Evolutionary conservation across 2,329 filamentous ascomycete genomes (phyloP).

Genomic region (Stagonosporopsis tanaceti): DNA sequence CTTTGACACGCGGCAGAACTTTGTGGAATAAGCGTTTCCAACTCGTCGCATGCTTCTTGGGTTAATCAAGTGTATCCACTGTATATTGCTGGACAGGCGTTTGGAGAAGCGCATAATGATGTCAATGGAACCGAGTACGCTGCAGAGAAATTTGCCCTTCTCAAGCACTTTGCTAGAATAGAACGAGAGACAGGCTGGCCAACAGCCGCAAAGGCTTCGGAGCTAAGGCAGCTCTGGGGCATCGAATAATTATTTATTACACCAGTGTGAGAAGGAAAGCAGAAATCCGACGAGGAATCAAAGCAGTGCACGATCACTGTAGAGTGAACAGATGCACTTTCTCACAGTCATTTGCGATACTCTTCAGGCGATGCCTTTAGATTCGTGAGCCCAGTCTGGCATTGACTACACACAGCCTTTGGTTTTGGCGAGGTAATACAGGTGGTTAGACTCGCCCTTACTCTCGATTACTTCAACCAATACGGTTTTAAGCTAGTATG

Average conservation of each 20-base stretch:
- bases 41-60: constrained; percentile 2
- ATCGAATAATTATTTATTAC: not conserved
- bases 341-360: too few relatives aligned
- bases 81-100: constrained; percentile 2
- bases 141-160: constrained; percentile 1
- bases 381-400: too few relatives aligned
- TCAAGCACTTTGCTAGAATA: constrained; percentile 1
- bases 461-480: too few relatives aligned
- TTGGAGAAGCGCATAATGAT: not conserved
- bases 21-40: not conserved
- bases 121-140: not conserved
- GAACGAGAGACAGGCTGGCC: constrained; percentile 3
- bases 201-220: not conserved
- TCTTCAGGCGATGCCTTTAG: too few relatives aligned
- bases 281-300: too few relatives aligned
- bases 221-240: not conserved
- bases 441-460: too few relatives aligned
- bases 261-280: too few relatives aligned
- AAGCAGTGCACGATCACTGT: too few relatives aligned
- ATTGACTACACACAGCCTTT: too few relatives aligned
- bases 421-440: too few relatives aligned
- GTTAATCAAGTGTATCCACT: constrained; percentile 4
- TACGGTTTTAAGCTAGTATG: too few relatives aligned
- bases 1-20: constrained; percentile 3
- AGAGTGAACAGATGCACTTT: too few relatives aligned